Conservation (phyloP, 108 stramenopile genomes). For the Seminavis robusta region DNA sequence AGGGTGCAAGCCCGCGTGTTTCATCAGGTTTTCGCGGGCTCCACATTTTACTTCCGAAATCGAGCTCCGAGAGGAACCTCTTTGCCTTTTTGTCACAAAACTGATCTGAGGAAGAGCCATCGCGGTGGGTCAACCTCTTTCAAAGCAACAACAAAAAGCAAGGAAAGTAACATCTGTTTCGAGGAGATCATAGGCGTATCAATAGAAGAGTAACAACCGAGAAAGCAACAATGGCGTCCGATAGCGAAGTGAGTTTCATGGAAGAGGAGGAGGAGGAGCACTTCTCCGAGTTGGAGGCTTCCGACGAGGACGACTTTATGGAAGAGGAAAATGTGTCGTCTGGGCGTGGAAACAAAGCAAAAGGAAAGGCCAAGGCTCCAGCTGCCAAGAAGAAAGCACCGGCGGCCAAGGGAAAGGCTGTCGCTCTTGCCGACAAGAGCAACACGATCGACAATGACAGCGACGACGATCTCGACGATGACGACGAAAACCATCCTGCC, state of each 20-base stretch:
- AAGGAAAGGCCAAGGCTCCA: conserved; percentile 6
- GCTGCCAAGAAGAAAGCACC: not conserved
- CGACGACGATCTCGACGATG: not conserved
- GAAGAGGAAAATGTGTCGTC: not conserved
- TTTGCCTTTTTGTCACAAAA: too few relatives aligned
- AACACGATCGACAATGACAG: not conserved
- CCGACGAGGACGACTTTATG: conserved; percentile 1
- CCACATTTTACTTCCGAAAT: too few relatives aligned
- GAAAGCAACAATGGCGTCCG: too few relatives aligned
- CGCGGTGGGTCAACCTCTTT: too few relatives aligned
- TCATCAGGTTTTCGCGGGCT: too few relatives aligned
- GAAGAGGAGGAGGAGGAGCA: not conserved
- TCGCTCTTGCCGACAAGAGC: not conserved
- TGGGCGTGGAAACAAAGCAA: not conserved
- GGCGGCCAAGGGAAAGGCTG: not conserved
- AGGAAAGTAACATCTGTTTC: too few relatives aligned
- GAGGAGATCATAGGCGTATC: too few relatives aligned
- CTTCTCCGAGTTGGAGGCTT: not conserved
- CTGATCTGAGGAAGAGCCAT: too few relatives aligned
- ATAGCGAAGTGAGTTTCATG: conserved; percentile 1
- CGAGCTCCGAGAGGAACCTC: too few relatives aligned
- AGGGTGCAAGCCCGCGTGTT: too few relatives aligned
- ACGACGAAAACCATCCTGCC: not conserved
- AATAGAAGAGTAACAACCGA: too few relatives aligned
- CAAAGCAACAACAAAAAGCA: too few relatives aligned